These are phyloP conservation scores for Globisporangium cylindrosporum DNA, from an alignment of 352 stramenopile genomes.

Conservation along the genomic window DNA sequence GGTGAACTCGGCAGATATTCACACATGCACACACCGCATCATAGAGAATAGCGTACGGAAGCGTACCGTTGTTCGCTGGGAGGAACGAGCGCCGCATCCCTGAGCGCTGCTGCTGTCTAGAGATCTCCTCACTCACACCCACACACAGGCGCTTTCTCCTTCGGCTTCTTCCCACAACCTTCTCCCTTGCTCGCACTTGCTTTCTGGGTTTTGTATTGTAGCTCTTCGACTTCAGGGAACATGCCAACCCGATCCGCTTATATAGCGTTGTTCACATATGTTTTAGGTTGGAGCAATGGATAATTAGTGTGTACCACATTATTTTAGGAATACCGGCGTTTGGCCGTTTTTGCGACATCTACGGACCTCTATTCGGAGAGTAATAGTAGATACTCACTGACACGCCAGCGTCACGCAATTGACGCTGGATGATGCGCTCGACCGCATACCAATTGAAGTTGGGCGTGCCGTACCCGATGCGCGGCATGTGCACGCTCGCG, in stretches of 20 bases:
- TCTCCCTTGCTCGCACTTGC: constrained; percentile 3
- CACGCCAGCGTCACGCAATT: constrained; percentile 51
- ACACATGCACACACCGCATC: background rate
- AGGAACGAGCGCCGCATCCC: background rate
- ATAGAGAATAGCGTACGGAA: background rate
- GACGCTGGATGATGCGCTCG: constrained; percentile 65
- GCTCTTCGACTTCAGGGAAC: constrained; percentile 8
- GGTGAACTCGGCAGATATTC: background rate
- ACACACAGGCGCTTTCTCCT: background rate
- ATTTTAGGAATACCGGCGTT: background rate
- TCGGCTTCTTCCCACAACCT: background rate
- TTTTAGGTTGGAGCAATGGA: background rate
- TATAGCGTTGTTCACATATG: background rate
- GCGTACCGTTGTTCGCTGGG: background rate
- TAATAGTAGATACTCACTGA: constrained; percentile 75
- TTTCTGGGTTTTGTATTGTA: constrained; percentile 3
- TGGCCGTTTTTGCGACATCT: background rate
- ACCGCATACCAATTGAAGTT: constrained; percentile 84
- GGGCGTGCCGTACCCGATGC: constrained; percentile 73
- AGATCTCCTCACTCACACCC: background rate
- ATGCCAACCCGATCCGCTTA: background rate
- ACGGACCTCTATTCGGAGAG: constrained; percentile 21
- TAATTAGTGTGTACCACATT: background rate
- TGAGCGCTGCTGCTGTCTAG: background rate
- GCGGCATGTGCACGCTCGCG: constrained; percentile 70